These are phyloP conservation scores for Aureobasidium sp. DNA, from an alignment of 2,329 filamentous ascomycete species.

Conservation along the genomic window DNA sequence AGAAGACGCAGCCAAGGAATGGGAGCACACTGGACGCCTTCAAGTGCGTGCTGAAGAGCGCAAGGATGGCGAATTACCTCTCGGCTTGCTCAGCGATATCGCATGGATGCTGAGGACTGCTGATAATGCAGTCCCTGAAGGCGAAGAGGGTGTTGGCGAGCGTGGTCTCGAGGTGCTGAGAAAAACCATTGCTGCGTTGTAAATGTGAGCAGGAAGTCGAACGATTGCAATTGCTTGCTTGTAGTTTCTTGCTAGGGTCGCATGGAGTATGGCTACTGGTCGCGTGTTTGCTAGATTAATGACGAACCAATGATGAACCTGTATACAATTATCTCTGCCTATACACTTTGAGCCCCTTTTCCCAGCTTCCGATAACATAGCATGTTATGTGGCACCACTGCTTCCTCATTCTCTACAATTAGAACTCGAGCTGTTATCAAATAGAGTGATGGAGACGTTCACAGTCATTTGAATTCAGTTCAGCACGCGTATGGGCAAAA, in stretches of 20 bases:
- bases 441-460: neutral
- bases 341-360: neutral
- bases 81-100: constrained; percentile 84
- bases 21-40: constrained; percentile 89
- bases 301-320: neutral
- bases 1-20: constrained; percentile 80
- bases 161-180: constrained; percentile 50
- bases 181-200: constrained; percentile 51
- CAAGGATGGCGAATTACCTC: constrained; percentile 70
- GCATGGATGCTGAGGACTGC: constrained; percentile 63
- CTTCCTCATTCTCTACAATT: too few species aligned
- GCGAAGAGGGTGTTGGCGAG: constrained; percentile 36
- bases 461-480: neutral
- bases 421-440: too few species aligned
- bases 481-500: too few species aligned
- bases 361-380: neutral
- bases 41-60: constrained; percentile 67
- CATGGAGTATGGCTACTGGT: neutral
- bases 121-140: constrained; percentile 28
- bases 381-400: neutral
- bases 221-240: neutral
- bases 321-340: neutral
- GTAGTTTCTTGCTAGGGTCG: neutral
- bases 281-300: neutral
- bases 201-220: constrained; percentile 17